phyloP scores from a whole-genome alignment of 345 rosid species.

The Linum lewisii region DNA sequence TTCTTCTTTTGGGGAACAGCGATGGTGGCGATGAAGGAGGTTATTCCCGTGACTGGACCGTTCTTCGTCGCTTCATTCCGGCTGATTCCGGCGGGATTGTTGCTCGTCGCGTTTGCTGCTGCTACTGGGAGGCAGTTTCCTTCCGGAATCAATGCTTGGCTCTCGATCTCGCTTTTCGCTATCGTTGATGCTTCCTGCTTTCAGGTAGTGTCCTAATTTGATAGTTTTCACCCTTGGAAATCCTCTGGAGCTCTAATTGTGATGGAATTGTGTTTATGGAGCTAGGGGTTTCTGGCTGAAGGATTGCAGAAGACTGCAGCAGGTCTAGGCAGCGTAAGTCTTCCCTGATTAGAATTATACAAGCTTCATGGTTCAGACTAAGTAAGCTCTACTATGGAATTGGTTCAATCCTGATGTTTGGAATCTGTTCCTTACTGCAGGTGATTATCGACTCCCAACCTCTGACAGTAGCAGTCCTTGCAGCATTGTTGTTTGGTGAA shows the following conservation, averaged over 20 bases:
- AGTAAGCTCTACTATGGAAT: background rate
- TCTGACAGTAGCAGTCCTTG: slow-evolving; percentile 79
- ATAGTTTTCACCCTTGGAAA: no score
- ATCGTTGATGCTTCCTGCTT: slow-evolving; percentile 80
- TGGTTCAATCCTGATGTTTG: background rate
- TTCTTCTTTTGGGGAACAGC: slow-evolving; percentile 98
- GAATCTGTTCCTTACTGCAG: slow-evolving; percentile 24
- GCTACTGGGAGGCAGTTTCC: slow-evolving; percentile 53
- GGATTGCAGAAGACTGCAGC: slow-evolving; percentile 90
- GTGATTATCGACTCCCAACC: slow-evolving; percentile 96
- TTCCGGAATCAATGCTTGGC: slow-evolving; percentile 68
- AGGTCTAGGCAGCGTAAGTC: slow-evolving; percentile 80
- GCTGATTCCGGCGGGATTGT: slow-evolving; percentile 72
- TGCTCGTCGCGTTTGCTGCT: slow-evolving; percentile 61
- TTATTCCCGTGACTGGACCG: slow-evolving; percentile 72
- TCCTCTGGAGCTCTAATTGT: no score
- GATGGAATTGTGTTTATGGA: slow-evolving; percentile 10
- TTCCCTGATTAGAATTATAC: background rate
- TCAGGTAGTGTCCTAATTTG: slow-evolving; percentile 36
- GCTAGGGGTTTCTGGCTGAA: slow-evolving; percentile 80
- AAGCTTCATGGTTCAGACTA: background rate
- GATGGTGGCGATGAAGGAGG: slow-evolving; percentile 98
- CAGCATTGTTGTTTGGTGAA: slow-evolving; percentile 67
- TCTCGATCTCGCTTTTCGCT: slow-evolving; percentile 72
- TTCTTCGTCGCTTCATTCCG: slow-evolving; percentile 86